These are phyloP conservation scores for Exophiala aquamarina DNA, from an alignment of 2,329 filamentous ascomycete species.

Conservation along the genomic window DNA sequence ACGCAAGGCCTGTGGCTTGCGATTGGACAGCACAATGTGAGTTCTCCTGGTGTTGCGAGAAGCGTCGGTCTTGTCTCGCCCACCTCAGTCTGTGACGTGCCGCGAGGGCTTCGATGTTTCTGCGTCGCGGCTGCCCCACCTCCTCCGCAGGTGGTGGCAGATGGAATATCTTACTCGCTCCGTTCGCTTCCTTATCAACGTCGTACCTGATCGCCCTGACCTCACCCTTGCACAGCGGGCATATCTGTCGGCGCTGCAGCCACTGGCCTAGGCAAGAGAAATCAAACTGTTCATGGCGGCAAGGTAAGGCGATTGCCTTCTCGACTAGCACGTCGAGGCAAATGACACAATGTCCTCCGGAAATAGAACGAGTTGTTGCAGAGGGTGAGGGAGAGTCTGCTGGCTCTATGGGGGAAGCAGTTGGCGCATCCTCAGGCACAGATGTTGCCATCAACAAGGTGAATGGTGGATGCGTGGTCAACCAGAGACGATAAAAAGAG, in stretches of 20 bases:
- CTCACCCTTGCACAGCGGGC: slow-evolving; percentile 72
- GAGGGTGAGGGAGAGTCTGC: too few relatives aligned
- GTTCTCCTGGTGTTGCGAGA: too few relatives aligned
- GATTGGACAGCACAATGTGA: slow-evolving; percentile 16
- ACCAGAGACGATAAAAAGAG: too few relatives aligned
- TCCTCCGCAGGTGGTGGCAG: slow-evolving; percentile 31
- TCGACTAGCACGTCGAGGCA: slow-evolving; percentile 78
- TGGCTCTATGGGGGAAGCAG: too few relatives aligned
- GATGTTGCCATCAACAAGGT: too few relatives aligned
- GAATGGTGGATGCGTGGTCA: too few relatives aligned
- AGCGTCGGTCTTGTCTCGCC: slow-evolving; percentile 7
- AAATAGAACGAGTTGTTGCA: too few relatives aligned
- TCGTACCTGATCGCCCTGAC: slow-evolving; percentile 66
- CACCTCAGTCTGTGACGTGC: not conserved
- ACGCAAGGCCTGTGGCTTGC: slow-evolving; percentile 48
- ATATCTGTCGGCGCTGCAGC: slow-evolving; percentile 70
- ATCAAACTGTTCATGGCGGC: slow-evolving; percentile 79
- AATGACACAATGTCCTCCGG: slow-evolving; percentile 68
- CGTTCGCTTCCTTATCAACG: slow-evolving; percentile 40
- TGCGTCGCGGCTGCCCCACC: not conserved
- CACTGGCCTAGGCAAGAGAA: slow-evolving; percentile 81
- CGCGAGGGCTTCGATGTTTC: too few relatives aligned
- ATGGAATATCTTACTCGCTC: slow-evolving; percentile 27
- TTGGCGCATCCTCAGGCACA: too few relatives aligned
- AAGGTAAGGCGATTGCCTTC: slow-evolving; percentile 70